Evolutionary conservation across 257 asterid species (phyloP).

Genomic region (Haberlea rhodopensis): DNA sequence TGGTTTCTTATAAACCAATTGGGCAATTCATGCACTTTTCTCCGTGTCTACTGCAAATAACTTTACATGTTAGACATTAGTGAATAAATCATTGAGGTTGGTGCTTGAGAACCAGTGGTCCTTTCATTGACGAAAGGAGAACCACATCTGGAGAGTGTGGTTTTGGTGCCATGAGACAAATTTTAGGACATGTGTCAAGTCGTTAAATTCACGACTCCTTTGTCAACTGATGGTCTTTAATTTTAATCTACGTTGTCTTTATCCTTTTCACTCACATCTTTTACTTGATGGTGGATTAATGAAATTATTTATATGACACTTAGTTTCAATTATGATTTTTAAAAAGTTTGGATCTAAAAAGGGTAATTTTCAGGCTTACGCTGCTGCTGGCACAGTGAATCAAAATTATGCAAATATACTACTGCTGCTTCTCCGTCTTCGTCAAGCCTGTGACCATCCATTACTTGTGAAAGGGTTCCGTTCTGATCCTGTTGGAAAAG

Average conservation of each 20-base stretch:
- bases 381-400: constrained; percentile 96
- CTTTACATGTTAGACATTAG: background rate
- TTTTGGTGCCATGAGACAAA: background rate
- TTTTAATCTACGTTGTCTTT: background rate
- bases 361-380: constrained; percentile 69
- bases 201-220: background rate
- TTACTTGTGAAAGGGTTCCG: constrained; percentile 78
- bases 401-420: constrained; percentile 96
- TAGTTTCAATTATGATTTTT: constrained; percentile 14
- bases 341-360: constrained; percentile 10
- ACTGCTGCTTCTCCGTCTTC: constrained; percentile 92
- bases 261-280: constrained; percentile 8
- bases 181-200: background rate
- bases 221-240: background rate
- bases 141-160: background rate
- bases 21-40: background rate
- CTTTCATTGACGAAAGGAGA: background rate
- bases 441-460: constrained; percentile 99
- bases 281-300: constrained; percentile 14
- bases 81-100: background rate
- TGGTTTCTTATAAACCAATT: background rate
- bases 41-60: background rate
- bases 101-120: background rate
- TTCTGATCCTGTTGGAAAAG: constrained; percentile 58
- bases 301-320: too few relatives aligned